Percentiles rank a stretch among this genome's conserved stretches.
These are phyloP conservation scores for Micromonas commoda DNA, from an alignment of 139 green algal species.

Conservation along the genomic window DNA sequence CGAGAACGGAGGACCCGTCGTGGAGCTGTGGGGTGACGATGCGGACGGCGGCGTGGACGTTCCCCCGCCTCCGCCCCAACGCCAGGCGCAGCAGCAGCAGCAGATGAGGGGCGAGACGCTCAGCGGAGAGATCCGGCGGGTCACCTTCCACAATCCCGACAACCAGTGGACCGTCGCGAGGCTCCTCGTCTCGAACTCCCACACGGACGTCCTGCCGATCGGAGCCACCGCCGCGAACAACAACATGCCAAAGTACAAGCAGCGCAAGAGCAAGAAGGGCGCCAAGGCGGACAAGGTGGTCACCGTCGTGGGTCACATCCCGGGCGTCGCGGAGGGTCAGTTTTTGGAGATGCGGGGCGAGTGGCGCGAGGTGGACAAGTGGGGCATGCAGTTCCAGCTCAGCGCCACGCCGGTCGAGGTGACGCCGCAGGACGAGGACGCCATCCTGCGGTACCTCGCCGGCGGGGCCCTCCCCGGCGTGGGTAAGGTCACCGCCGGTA, in stretches of 20 bases:
- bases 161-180: slow-evolving; percentile 14
- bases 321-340: not conserved
- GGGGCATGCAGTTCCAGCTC: not conserved
- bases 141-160: slow-evolving; percentile 9
- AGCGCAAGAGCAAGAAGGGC: not conserved
- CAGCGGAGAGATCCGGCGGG: not conserved
- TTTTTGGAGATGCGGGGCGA: not conserved
- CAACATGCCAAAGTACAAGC: not conserved
- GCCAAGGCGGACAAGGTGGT: not conserved
- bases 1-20: too few relatives aligned
- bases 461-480: slow-evolving; percentile 2
- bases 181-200: not conserved
- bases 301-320: slow-evolving; percentile 6
- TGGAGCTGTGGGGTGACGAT: too few relatives aligned
- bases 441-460: not conserved
- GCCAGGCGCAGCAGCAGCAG: not conserved
- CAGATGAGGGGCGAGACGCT: not conserved
- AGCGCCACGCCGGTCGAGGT: not conserved
- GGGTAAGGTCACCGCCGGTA: slow-evolving; percentile 6
- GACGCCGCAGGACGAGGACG: not conserved
- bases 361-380: slow-evolving; percentile 4
- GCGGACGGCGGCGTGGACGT: not conserved
- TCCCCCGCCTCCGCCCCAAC: too few relatives aligned
- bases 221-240: not conserved
- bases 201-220: not conserved